Evolutionary conservation across 176 grass and related monocot species (phyloP).

Genomic region (Hordeum marinum): DNA sequence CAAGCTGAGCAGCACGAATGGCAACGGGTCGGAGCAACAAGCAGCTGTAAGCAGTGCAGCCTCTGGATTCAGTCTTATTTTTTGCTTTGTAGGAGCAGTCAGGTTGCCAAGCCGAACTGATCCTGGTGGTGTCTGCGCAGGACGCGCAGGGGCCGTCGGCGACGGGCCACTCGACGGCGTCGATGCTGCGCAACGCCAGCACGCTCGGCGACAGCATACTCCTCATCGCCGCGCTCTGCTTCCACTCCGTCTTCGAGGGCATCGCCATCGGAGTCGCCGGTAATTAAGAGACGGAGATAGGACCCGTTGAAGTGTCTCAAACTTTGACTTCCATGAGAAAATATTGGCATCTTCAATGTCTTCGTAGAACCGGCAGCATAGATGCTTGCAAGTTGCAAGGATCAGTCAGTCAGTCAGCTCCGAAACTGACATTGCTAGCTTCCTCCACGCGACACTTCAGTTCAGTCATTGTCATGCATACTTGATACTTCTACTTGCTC

Average conservation of each 20-base stretch:
- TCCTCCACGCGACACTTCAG: background rate
- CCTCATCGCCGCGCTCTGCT: slow-evolving; percentile 82
- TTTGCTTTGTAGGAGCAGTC: background rate
- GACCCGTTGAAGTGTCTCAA: background rate
- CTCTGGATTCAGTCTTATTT: too few relatives aligned
- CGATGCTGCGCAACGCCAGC: slow-evolving; percentile 63
- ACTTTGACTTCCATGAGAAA: background rate
- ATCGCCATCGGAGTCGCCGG: slow-evolving; percentile 92
- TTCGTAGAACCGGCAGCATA: background rate
- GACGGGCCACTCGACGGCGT: slow-evolving; percentile 25
- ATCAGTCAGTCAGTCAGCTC: background rate
- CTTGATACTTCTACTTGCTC: background rate
- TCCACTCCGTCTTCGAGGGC: slow-evolving; percentile 97
- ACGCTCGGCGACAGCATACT: slow-evolving; percentile 76
- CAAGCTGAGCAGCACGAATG: slow-evolving; percentile 30
- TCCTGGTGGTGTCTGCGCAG: background rate
- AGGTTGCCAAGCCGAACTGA: background rate
- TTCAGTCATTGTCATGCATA: slow-evolving; percentile 13
- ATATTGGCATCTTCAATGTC: background rate
- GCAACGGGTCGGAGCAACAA: background rate
- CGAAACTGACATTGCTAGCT: background rate
- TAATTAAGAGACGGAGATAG: slow-evolving; percentile 22
- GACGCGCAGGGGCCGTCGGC: background rate
- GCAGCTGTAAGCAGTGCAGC: background rate
- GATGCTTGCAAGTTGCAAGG: background rate